Evolutionary conservation across 2,329 filamentous ascomycete species (phyloP).

Genomic region (Fusarium sacchari): DNA sequence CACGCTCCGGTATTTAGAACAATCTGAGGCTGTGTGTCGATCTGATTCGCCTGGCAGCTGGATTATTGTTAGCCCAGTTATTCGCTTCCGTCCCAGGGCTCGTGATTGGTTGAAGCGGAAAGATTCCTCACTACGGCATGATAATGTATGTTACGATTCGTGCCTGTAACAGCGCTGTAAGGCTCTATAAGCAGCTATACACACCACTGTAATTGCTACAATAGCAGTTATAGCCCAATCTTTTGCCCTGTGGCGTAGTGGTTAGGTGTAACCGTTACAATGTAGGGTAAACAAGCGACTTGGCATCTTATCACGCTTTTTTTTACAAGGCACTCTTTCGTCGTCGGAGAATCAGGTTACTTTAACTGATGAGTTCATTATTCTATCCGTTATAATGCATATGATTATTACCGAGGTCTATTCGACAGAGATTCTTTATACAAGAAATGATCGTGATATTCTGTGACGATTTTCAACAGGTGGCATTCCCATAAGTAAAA

Average conservation of each 20-base stretch:
- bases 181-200: no score
- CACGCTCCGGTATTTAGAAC: not conserved
- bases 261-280: no score
- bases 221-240: no score
- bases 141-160: no score
- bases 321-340: not conserved
- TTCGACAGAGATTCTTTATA: rapidly evolving
- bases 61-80: not conserved
- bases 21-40: not conserved
- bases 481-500: no score
- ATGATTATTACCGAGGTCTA: rapidly evolving
- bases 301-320: not conserved
- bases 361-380: rapidly evolving
- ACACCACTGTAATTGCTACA: no score
- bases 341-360: not conserved
- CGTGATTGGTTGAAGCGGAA: not conserved
- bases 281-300: not conserved
- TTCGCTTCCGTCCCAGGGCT: rapidly evolving
- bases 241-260: no score
- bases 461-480: rapidly evolving
- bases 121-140: not conserved
- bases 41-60: not conserved
- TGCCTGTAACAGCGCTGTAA: no score
- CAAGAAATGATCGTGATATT: rapidly evolving
- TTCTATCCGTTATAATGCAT: rapidly evolving